A percentile compares a stretch with the other conserved stretches of the same genome.
These are phyloP conservation scores for Stellera chamaejasme DNA, from an alignment of 345 rosid genomes.

Conservation along the genomic window DNA sequence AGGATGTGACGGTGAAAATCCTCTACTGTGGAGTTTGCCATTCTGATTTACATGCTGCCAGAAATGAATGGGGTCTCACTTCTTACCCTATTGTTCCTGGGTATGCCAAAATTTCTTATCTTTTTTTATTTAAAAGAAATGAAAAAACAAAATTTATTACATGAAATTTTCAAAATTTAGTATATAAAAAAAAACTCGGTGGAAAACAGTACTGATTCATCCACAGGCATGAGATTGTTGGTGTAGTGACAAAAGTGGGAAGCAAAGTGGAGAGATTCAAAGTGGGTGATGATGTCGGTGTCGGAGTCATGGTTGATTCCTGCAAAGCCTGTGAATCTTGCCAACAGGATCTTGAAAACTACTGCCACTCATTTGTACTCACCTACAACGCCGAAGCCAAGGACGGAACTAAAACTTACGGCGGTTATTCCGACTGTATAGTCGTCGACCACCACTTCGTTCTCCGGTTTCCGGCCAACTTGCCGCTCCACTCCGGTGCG, in stretches of 20 bases:
- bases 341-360: constrained; percentile 65
- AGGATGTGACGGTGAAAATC: constrained; percentile 72
- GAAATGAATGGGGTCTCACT: constrained; percentile 70
- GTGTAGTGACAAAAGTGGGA: constrained; percentile 55
- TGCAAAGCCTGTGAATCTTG: constrained; percentile 70
- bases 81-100: constrained; percentile 78
- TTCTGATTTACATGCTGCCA: constrained; percentile 52
- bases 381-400: constrained; percentile 41
- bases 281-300: constrained; percentile 65
- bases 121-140: background rate
- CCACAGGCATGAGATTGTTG: constrained; percentile 81
- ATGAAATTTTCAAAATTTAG: too few relatives aligned
- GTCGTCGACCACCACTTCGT: constrained; percentile 73
- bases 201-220: background rate
- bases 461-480: constrained; percentile 48
- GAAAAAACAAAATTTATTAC: too few relatives aligned
- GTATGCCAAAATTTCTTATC: constrained; percentile 25
- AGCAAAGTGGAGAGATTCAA: constrained; percentile 57
- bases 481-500: constrained; percentile 63
- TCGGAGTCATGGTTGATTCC: constrained; percentile 64
- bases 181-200: too few relatives aligned
- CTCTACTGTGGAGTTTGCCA: constrained; percentile 86
- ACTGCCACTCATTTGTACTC: constrained; percentile 44
- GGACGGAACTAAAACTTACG: constrained; percentile 59
- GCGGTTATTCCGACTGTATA: constrained; percentile 70